phyloP scores from a whole-genome alignment of 2,329 filamentous ascomycete species.

The Cordyceps farinosa region DNA sequence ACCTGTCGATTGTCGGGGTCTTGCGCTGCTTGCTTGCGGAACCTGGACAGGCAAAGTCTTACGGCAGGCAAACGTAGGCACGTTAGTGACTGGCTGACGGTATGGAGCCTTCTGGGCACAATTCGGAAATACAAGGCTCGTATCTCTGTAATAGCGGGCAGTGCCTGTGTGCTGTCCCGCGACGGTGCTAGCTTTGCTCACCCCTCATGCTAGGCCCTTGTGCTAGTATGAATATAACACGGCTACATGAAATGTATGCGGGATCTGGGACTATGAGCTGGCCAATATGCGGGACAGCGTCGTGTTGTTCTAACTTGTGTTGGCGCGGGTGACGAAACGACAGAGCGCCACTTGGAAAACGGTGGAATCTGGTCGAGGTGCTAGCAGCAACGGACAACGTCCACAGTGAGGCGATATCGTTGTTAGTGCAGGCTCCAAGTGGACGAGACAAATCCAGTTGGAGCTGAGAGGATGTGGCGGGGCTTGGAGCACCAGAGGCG shows the following conservation, averaged over 20 bases:
- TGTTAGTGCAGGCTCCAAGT: background rate
- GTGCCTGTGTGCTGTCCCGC: background rate
- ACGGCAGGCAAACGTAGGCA: background rate
- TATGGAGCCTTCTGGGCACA: background rate
- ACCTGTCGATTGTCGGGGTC: background rate
- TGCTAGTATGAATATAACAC: background rate
- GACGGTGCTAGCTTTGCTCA: background rate
- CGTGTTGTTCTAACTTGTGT: conserved; percentile 6
- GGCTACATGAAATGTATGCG: background rate
- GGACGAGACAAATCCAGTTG: background rate
- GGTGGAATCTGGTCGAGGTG: background rate
- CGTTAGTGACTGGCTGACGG: background rate
- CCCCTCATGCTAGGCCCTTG: background rate
- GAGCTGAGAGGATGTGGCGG: background rate
- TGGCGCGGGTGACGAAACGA: conserved; percentile 1
- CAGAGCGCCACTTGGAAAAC: conserved; percentile 1
- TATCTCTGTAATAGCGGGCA: background rate
- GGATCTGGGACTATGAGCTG: conserved; percentile 6
- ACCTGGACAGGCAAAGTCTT: background rate
- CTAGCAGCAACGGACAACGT: conserved; percentile 7
- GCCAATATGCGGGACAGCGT: conserved; percentile 8
- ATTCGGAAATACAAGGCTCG: background rate
- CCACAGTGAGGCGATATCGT: background rate
- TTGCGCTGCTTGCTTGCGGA: background rate
- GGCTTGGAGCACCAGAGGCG: background rate